Percentiles rank a stretch among this genome's conserved stretches.
phyloP scores from a whole-genome alignment of 2,329 filamentous ascomycete species.

The Chalara sp. region DNA sequence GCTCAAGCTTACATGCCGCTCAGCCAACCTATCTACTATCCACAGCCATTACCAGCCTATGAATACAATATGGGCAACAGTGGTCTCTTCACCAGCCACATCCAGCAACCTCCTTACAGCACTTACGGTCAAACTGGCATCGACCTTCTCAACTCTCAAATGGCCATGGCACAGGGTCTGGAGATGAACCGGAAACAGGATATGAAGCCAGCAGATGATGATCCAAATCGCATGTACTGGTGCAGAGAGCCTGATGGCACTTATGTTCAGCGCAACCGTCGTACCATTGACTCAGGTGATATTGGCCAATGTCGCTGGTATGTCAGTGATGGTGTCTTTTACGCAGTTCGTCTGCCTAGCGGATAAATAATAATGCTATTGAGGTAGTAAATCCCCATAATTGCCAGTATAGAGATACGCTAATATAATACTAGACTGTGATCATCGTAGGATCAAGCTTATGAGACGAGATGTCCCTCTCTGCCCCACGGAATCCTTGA shows the following conservation, averaged over 20 bases:
- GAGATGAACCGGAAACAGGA: constrained; percentile 38
- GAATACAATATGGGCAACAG: neutral
- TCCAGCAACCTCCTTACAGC: constrained; percentile 12
- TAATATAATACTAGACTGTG: too few relatives aligned
- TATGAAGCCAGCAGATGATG: constrained; percentile 55
- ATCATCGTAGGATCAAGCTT: too few relatives aligned
- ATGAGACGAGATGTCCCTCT: too few relatives aligned
- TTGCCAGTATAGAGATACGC: too few relatives aligned
- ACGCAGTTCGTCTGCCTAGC: constrained; percentile 47
- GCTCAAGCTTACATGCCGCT: too few relatives aligned
- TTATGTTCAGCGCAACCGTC: constrained; percentile 52
- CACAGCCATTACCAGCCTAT: constrained; percentile 2
- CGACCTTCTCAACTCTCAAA: constrained; percentile 19
- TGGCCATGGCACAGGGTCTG: constrained; percentile 12
- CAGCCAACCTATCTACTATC: neutral
- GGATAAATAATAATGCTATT: neutral
- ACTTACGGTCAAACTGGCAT: constrained; percentile 14
- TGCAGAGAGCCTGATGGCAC: constrained; percentile 53
- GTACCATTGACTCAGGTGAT: constrained; percentile 50
- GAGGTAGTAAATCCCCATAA: too few relatives aligned
- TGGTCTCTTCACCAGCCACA: constrained; percentile 9
- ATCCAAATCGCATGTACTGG: constrained; percentile 54
- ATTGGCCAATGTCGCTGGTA: constrained; percentile 51
- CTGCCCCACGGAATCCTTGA: too few relatives aligned
- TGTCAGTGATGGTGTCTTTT: constrained; percentile 51